These are phyloP conservation scores for Paramecium pentaurelia DNA, from an alignment of 73 alveolate species.

Conservation along the genomic window DNA sequence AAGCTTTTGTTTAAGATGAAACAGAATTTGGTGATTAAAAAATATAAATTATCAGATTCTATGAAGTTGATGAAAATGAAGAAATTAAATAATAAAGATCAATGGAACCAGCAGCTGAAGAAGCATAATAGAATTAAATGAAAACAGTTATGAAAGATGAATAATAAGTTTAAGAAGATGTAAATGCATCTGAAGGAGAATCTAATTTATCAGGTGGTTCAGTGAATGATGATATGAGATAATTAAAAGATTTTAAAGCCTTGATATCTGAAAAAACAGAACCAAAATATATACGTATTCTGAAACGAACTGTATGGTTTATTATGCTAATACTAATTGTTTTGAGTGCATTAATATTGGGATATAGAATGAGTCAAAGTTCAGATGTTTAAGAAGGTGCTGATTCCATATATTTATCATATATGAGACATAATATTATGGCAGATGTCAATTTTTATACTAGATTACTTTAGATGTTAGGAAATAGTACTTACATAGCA, in stretches of 20 bases:
- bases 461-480: constrained; percentile 50
- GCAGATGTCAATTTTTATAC: constrained; percentile 61
- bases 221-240: constrained; percentile 61
- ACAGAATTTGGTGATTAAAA: constrained; percentile 47
- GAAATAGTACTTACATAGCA: constrained; percentile 4
- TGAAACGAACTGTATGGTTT: constrained; percentile 58
- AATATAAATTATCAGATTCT: constrained; percentile 30
- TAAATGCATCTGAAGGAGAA: constrained; percentile 52
- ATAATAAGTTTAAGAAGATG: constrained; percentile 39
- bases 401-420: constrained; percentile 43
- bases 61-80: constrained; percentile 51
- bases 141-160: not conserved
- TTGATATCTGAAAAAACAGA: constrained; percentile 61
- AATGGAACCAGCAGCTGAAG: constrained; percentile 41
- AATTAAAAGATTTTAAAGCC: constrained; percentile 58
- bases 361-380: constrained; percentile 38
- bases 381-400: constrained; percentile 54
- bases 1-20: constrained; percentile 10
- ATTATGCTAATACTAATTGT: constrained; percentile 38
- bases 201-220: constrained; percentile 58
- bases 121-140: not conserved
- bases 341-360: constrained; percentile 44
- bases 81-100: constrained; percentile 46
- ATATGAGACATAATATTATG: constrained; percentile 51
- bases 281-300: constrained; percentile 54